phyloP scores from a whole-genome alignment of 2,329 filamentous ascomycete species.

The Cercospora beticola region DNA sequence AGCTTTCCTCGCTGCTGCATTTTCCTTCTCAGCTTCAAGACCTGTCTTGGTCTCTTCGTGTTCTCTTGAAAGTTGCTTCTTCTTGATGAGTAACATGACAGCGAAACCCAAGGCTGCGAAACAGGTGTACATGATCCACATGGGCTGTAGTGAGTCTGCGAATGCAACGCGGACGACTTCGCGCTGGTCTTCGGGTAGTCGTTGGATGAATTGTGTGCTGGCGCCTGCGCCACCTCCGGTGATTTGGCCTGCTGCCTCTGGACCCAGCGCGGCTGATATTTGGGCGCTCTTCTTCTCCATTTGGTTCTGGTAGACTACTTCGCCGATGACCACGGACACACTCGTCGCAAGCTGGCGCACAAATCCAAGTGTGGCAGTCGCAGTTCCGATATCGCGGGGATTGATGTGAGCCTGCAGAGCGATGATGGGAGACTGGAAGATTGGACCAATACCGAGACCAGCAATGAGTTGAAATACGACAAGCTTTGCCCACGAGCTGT shows the following conservation, averaged over 20 bases:
- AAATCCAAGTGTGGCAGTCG: constrained; percentile 66
- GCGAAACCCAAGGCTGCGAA: constrained; percentile 44
- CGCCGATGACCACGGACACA: constrained; percentile 69
- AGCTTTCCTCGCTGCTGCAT: constrained; percentile 39
- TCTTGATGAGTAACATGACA: constrained; percentile 43
- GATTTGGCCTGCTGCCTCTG: constrained; percentile 52
- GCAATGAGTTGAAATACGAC: constrained; percentile 60
- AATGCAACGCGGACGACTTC: constrained; percentile 45
- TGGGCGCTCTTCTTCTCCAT: constrained; percentile 59
- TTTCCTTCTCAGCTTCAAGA: constrained; percentile 45
- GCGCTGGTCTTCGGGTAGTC: constrained; percentile 51
- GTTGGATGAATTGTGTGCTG: constrained; percentile 58
- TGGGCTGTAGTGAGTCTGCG: constrained; percentile 45
- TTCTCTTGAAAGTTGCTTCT: constrained; percentile 44
- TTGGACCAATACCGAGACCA: constrained; percentile 64
- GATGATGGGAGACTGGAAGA: constrained; percentile 68
- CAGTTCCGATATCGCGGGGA: constrained; percentile 65
- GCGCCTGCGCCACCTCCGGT: constrained; percentile 62
- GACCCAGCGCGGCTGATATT: constrained; percentile 54
- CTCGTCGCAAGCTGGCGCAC: constrained; percentile 67
- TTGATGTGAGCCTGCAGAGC: constrained; percentile 65
- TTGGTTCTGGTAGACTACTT: constrained; percentile 76
- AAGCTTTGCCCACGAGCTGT: constrained; percentile 41
- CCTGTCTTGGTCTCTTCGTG: constrained; percentile 53
- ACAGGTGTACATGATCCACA: constrained; percentile 52